phyloP scores from a whole-genome alignment of 1,284 basidiomycete genomes.

The Cronartium quercuum region DNA sequence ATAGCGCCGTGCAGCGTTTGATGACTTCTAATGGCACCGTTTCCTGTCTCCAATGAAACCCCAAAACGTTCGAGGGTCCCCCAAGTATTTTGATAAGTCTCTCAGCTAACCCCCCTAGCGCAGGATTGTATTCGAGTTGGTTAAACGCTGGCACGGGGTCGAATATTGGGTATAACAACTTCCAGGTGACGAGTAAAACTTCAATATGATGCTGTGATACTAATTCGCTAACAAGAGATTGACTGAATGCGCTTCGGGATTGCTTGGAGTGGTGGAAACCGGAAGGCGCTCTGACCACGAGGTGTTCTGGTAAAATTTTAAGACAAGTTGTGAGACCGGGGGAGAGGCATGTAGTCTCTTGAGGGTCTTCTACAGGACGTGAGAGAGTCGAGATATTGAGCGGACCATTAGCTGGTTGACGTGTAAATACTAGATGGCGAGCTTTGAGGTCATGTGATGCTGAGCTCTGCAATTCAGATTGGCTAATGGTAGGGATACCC shows the following conservation, averaged over 20 bases:
- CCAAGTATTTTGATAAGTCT: conserved; percentile 39
- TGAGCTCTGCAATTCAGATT: conserved; percentile 39
- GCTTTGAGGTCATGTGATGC: background rate
- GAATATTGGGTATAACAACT: background rate
- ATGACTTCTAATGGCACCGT: conserved; percentile 43
- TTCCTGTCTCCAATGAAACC: conserved; percentile 47
- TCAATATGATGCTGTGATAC: background rate
- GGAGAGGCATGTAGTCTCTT: background rate
- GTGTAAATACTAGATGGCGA: background rate
- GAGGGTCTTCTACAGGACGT: background rate
- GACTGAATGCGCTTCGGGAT: background rate
- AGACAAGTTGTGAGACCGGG: background rate
- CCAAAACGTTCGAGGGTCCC: conserved; percentile 41
- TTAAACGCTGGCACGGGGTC: conserved; percentile 37
- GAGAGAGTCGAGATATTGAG: background rate
- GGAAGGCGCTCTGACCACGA: background rate
- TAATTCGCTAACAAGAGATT: background rate
- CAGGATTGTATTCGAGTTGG: conserved; percentile 44
- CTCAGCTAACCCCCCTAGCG: conserved; percentile 43
- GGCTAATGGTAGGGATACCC: conserved; percentile 44
- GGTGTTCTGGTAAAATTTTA: background rate
- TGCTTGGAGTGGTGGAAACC: background rate
- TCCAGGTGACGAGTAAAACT: background rate
- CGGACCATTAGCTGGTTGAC: background rate
- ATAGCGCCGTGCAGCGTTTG: conserved; percentile 42